Conservation (phyloP, 129 eudicot species). For the Arctium minus region DNA sequence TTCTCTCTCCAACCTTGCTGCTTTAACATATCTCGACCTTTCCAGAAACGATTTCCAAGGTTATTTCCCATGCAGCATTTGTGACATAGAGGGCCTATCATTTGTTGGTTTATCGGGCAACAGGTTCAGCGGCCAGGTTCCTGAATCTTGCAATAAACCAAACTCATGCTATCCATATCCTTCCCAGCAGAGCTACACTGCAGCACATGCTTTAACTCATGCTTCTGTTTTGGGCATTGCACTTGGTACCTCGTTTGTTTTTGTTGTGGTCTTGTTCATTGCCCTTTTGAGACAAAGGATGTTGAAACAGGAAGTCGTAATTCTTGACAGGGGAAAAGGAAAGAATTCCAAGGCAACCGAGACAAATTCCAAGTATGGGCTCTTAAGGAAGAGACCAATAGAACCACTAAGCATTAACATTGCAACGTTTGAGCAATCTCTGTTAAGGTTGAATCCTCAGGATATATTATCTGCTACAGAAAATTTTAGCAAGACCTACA, state of each 20-base stretch:
- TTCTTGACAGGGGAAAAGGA: conserved; percentile 35
- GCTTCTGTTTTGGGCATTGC: conserved; percentile 54
- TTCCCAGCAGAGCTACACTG: conserved; percentile 24
- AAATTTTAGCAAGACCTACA: conserved; percentile 81
- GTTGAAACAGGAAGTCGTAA: conserved; percentile 30
- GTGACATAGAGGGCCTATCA: conserved; percentile 58
- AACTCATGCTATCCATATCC: conserved; percentile 39
- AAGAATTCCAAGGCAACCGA: conserved; percentile 34
- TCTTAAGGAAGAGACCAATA: conserved; percentile 51
- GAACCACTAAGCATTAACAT: conserved; percentile 86
- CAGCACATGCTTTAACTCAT: conserved; percentile 26
- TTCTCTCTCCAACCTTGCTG: conserved; percentile 49
- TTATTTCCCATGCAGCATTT: conserved; percentile 65
- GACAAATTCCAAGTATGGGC: conserved; percentile 46
- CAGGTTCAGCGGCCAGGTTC: conserved; percentile 49
- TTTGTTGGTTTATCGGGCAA: conserved; percentile 59
- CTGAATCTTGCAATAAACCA: conserved; percentile 51
- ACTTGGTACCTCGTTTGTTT: conserved; percentile 35
- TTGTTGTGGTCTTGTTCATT: conserved; percentile 39
- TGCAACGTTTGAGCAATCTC: conserved; percentile 83
- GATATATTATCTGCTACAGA: conserved; percentile 90
- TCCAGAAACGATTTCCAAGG: conserved; percentile 56
- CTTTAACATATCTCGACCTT: conserved; percentile 81
- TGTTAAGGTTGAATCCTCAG: conserved; percentile 51
- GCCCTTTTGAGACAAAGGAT: conserved; percentile 38